A percentile compares a stretch with the other conserved stretches of the same genome.
phyloP scores from a whole-genome alignment of 352 stramenopile genomes.

The Phytopythium vexans region DNA sequence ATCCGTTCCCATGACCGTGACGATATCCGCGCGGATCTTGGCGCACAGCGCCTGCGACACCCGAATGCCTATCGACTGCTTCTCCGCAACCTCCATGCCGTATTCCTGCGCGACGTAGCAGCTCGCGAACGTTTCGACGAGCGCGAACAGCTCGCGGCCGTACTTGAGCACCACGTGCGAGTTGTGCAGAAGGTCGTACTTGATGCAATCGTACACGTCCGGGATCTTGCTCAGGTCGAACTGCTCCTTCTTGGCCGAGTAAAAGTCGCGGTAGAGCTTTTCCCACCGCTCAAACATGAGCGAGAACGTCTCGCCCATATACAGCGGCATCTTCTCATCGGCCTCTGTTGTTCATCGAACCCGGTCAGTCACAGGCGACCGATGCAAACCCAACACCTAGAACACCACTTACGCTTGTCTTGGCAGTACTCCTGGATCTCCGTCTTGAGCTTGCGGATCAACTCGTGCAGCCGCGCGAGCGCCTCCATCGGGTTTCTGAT shows the following conservation, averaged over 20 bases:
- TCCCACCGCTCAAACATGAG: constrained; percentile 93
- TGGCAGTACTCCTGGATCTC: constrained; percentile 74
- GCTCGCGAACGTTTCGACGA: constrained; percentile 95
- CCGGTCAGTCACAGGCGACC: constrained; percentile 39
- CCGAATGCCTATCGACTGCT: constrained; percentile 94
- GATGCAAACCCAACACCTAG: not conserved
- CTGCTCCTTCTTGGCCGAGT: constrained; percentile 84
- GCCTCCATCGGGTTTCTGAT: constrained; percentile 85
- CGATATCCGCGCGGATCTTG: constrained; percentile 96
- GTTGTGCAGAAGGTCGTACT: constrained; percentile 99
- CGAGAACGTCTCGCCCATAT: constrained; percentile 96
- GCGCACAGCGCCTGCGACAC: constrained; percentile 97
- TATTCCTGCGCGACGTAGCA: constrained; percentile 98
- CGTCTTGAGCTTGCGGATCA: constrained; percentile 72
- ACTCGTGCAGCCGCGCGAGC: constrained; percentile 61
- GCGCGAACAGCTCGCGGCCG: constrained; percentile 90
- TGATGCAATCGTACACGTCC: constrained; percentile 97
- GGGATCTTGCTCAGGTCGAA: constrained; percentile 97
- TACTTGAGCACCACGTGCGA: constrained; percentile 84
- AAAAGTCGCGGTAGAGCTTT: constrained; percentile 95
- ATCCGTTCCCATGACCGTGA: constrained; percentile 72
- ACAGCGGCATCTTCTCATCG: constrained; percentile 86
- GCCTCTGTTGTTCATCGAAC: constrained; percentile 27
- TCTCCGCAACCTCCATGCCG: constrained; percentile 90
- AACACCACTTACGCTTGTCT: constrained; percentile 50